A percentile compares a stretch with the other conserved stretches of the same genome.
These are phyloP conservation scores for Podospora comata DNA, from an alignment of 495 filamentous ascomycete genomes.

Conservation along the genomic window DNA sequence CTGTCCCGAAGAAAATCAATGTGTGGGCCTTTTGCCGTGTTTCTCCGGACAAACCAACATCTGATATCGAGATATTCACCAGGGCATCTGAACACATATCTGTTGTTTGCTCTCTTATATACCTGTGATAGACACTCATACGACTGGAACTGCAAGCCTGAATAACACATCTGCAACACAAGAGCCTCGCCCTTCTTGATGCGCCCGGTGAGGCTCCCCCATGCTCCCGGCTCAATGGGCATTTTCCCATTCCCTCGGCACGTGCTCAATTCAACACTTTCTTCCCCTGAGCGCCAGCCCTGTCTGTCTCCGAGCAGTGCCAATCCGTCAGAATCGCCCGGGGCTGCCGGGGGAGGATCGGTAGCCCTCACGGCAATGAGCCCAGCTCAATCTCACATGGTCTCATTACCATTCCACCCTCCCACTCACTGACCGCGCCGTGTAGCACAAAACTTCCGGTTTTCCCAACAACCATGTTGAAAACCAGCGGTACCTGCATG, in stretches of 20 bases:
- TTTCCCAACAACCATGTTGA: slow-evolving; percentile 6
- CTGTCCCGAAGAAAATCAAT: background rate
- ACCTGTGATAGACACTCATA: background rate
- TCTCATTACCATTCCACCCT: slow-evolving; percentile 14
- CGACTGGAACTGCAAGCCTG: background rate
- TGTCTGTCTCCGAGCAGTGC: background rate
- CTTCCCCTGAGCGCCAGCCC: no score
- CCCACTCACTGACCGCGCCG: background rate
- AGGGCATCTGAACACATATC: background rate
- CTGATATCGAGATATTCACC: background rate
- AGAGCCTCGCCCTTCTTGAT: background rate
- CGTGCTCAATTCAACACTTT: background rate
- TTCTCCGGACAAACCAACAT: slow-evolving; percentile 4
- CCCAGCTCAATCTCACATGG: slow-evolving; percentile 22
- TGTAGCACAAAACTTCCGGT: background rate
- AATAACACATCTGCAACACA: background rate
- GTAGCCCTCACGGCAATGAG: slow-evolving; percentile 12
- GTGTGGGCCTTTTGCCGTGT: slow-evolving; percentile 3
- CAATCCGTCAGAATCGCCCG: background rate
- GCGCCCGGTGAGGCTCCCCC: background rate
- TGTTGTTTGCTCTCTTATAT: background rate
- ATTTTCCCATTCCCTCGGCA: background rate
- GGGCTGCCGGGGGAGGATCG: slow-evolving; percentile 9
- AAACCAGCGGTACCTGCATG: background rate
- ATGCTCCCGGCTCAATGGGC: background rate